Percentiles rank a stretch among this genome's conserved stretches.
These are phyloP conservation scores for Coleophoma cylindrospora DNA, from an alignment of 2,329 filamentous ascomycete species.

Conservation along the genomic window DNA sequence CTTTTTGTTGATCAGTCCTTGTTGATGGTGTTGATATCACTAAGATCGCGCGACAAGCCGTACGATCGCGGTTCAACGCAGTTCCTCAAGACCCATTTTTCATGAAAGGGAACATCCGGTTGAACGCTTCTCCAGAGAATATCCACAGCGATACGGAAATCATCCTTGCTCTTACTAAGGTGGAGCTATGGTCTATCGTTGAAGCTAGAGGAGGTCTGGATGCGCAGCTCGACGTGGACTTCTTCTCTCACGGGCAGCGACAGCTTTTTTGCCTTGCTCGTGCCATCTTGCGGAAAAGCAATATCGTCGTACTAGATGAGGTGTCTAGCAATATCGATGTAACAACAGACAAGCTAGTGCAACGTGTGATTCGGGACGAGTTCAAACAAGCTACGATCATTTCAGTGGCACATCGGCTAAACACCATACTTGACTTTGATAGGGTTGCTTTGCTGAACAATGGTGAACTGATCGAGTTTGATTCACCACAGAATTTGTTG, in stretches of 20 bases:
- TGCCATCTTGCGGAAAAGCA: conserved; percentile 29
- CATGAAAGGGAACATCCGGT: conserved; percentile 37
- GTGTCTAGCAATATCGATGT: conserved; percentile 28
- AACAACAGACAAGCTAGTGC: conserved; percentile 51
- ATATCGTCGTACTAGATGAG: conserved; percentile 26
- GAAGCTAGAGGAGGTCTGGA: conserved; percentile 31
- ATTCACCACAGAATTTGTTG: neutral
- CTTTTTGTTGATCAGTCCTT: conserved; percentile 21
- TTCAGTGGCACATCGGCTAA: conserved; percentile 15
- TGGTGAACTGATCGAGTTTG: conserved; percentile 47
- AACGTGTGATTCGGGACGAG: conserved; percentile 41
- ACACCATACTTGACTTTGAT: conserved; percentile 38
- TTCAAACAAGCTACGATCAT: conserved; percentile 46
- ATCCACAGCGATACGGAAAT: conserved; percentile 32
- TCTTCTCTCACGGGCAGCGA: conserved; percentile 37
- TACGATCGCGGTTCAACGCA: conserved; percentile 37
- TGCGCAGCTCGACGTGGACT: conserved; percentile 24
- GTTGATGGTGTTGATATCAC: conserved; percentile 39
- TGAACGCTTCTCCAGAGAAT: conserved; percentile 39
- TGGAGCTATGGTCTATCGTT: conserved; percentile 35
- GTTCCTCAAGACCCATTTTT: conserved; percentile 44
- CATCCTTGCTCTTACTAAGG: conserved; percentile 34
- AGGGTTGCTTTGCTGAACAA: conserved; percentile 36
- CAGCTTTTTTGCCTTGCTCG: conserved; percentile 42
- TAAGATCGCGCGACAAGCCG: conserved; percentile 32